Conservation (phyloP, 345 rosid species). For the Gossypium bickii region DNA sequence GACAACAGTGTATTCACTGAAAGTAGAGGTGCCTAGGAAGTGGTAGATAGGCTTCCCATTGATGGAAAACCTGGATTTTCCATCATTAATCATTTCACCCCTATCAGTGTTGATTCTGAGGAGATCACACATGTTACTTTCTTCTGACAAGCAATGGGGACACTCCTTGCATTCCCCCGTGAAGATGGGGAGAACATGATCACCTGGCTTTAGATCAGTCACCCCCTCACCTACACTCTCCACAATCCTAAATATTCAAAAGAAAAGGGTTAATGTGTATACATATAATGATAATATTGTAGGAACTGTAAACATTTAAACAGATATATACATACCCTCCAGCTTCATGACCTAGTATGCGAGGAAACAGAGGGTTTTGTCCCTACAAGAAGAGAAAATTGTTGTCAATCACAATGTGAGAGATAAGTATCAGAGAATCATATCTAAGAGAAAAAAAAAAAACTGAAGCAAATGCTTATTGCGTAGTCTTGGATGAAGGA, state of each 20-base stretch:
- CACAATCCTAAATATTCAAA: slow-evolving; percentile 45
- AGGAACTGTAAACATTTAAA: not conserved
- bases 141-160: slow-evolving; percentile 63
- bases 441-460: too few relatives aligned
- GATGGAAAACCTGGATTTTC: slow-evolving; percentile 61
- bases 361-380: slow-evolving; percentile 46
- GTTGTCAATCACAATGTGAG: too few relatives aligned
- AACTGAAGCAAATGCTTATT: too few relatives aligned
- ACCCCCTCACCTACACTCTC: slow-evolving; percentile 83
- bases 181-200: slow-evolving; percentile 73
- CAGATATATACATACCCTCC: not conserved
- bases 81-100: slow-evolving; percentile 63
- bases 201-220: slow-evolving; percentile 64
- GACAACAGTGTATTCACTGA: slow-evolving; percentile 74
- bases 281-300: not conserved
- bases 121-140: slow-evolving; percentile 77
- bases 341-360: slow-evolving; percentile 82
- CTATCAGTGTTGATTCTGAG: slow-evolving; percentile 74
- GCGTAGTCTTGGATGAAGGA: too few relatives aligned
- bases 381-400: too few relatives aligned
- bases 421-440: too few relatives aligned
- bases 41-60: slow-evolving; percentile 69
- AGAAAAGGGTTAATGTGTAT: not conserved
- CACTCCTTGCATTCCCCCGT: slow-evolving; percentile 80
- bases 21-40: slow-evolving; percentile 74